A percentile compares a stretch with the other conserved stretches of the same genome.
phyloP scores from a whole-genome alignment of 2,329 filamentous ascomycete genomes.

The Aspergillus tubingensis region DNA sequence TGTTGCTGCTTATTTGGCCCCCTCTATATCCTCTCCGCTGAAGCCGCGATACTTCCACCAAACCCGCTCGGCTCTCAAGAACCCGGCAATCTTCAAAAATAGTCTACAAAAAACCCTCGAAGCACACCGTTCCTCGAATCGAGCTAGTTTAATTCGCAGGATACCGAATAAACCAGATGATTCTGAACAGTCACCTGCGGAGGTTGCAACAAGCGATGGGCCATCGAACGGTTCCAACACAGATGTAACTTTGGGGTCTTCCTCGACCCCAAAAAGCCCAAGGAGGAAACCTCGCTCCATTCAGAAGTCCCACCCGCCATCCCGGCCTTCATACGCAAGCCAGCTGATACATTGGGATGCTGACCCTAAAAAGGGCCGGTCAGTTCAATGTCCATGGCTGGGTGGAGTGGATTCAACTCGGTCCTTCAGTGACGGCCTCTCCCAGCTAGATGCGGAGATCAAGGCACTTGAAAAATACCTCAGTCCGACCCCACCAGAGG shows the following conservation, averaged over 20 bases:
- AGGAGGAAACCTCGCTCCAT: neutral
- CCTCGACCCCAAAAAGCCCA: neutral
- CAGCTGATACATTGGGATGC: neutral
- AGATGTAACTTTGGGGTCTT: conserved; percentile 7
- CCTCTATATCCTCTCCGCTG: neutral
- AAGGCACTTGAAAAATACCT: conserved; percentile 48
- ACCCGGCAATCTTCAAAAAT: conserved; percentile 31
- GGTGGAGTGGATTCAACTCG: conserved; percentile 19
- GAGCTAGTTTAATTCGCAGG: conserved; percentile 38
- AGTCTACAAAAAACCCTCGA: conserved; percentile 44
- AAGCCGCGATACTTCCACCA: conserved; percentile 13
- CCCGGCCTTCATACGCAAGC: neutral
- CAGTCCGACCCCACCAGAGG: conserved; percentile 47
- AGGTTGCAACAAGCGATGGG: neutral
- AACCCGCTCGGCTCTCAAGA: conserved; percentile 14
- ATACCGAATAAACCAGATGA: conserved; percentile 21
- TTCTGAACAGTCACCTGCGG: neutral
- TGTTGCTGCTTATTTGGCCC: neutral
- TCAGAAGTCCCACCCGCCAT: neutral
- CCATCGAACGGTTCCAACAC: neutral
- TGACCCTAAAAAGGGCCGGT: conserved; percentile 12
- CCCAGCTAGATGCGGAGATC: conserved; percentile 50
- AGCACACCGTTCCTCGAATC: conserved; percentile 44
- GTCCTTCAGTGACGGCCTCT: conserved; percentile 22
- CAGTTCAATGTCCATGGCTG: conserved; percentile 39